These are phyloP conservation scores for Uronychia setigera DNA, from an alignment of 73 alveolate species.

Conservation along the genomic window DNA sequence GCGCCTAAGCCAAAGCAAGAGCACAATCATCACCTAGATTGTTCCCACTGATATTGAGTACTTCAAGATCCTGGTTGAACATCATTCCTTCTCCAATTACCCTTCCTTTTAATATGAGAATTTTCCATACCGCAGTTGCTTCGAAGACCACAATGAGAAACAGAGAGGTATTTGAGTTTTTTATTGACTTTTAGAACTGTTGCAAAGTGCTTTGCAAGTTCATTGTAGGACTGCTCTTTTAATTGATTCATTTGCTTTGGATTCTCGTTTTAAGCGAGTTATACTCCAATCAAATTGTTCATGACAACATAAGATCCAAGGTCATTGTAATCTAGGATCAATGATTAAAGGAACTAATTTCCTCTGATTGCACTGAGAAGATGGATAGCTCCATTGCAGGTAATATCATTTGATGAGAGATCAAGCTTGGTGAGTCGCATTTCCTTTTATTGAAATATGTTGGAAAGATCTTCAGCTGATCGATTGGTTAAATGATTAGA, in stretches of 20 bases:
- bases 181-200: background rate
- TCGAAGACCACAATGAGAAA: background rate
- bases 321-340: slow-evolving; percentile 15
- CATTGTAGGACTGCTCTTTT: no score
- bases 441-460: background rate
- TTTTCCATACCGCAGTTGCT: background rate
- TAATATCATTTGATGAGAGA: slow-evolving; percentile 56
- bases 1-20: background rate
- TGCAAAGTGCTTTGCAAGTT: background rate
- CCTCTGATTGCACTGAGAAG: slow-evolving; percentile 15
- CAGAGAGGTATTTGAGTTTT: background rate
- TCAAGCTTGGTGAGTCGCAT: slow-evolving; percentile 36
- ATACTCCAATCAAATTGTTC: no score
- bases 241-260: no score
- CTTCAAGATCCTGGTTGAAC: background rate
- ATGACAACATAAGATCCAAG: background rate
- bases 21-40: background rate
- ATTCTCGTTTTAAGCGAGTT: no score
- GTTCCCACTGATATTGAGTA: background rate
- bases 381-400: slow-evolving; percentile 49
- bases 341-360: slow-evolving; percentile 22
- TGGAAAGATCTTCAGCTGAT: background rate
- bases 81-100: background rate
- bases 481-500: background rate
- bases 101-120: background rate